phyloP scores from a whole-genome alignment of 805 yeast species.

The Saccharomyces paradoxus region DNA sequence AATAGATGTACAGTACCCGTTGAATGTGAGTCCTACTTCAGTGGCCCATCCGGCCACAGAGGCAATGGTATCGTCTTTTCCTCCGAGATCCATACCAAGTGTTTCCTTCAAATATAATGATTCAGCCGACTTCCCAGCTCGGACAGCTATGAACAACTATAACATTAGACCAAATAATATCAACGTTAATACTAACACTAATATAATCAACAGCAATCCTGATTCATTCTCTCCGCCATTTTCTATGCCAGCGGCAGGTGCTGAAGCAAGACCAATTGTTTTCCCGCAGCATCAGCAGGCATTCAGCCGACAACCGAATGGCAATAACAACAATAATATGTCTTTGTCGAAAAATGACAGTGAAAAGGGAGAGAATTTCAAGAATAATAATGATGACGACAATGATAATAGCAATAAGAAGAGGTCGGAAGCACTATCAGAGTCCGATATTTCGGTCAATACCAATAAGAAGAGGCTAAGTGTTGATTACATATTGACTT shows the following conservation, averaged over 20 bases:
- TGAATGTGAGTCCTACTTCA: neutral
- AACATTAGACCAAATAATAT: neutral
- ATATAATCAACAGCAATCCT: neutral
- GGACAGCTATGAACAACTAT: neutral
- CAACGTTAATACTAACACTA: neutral
- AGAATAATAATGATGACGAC: neutral
- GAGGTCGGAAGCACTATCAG: neutral
- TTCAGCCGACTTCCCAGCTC: neutral
- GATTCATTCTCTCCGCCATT: neutral
- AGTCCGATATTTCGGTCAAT: neutral
- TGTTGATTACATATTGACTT: neutral
- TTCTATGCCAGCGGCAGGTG: neutral
- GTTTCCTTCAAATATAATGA: neutral
- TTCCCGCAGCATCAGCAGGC: neutral
- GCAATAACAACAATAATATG: neutral
- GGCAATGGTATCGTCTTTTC: neutral
- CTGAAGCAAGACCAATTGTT: neutral
- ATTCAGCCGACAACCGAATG: neutral
- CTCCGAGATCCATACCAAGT: neutral
- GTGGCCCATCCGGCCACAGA: neutral
- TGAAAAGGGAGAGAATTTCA: neutral
- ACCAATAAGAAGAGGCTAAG: neutral
- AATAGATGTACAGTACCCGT: neutral
- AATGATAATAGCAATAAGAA: neutral
- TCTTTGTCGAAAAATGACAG: neutral